These are phyloP conservation scores for Zygosaccharomyces siamensis DNA, from an alignment of 805 yeast genomes.

Conservation along the genomic window DNA sequence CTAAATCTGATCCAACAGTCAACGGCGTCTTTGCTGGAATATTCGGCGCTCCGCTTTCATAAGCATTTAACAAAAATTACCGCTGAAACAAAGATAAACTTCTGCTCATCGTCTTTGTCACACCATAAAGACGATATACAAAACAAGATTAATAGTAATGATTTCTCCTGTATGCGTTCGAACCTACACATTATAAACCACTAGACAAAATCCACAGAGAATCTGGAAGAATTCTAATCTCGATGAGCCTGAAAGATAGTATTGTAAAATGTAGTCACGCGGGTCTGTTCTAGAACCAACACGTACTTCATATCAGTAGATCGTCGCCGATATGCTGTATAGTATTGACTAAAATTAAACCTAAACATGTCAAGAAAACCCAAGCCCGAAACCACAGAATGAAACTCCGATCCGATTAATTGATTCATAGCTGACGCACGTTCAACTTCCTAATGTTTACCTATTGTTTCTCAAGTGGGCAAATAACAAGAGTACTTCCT, in stretches of 20 bases:
- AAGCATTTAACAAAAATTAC: not conserved
- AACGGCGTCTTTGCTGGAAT: no score
- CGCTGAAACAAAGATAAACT: constrained; percentile 1
- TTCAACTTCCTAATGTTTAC: not conserved
- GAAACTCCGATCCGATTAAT: not conserved
- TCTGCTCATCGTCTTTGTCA: not conserved
- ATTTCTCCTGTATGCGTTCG: not conserved
- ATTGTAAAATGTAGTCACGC: no score
- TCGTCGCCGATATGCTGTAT: not conserved
- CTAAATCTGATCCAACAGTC: no score
- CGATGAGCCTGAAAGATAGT: no score
- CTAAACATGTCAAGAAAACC: not conserved
- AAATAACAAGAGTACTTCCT: not conserved
- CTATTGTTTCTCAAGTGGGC: not conserved
- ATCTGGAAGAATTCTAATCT: no score
- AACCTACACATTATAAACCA: no score
- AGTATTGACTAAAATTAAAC: not conserved
- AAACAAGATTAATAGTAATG: not conserved
- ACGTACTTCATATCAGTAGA: not conserved
- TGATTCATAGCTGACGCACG: not conserved
- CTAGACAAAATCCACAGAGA: no score
- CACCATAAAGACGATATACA: not conserved
- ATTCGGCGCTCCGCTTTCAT: no score
- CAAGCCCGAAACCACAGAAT: not conserved
- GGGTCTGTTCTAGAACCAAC: no score